Percentiles rank a stretch among this genome's conserved stretches.
Conservation (phyloP, 495 filamentous ascomycete genomes). For the Haplographium delicatum region DNA sequence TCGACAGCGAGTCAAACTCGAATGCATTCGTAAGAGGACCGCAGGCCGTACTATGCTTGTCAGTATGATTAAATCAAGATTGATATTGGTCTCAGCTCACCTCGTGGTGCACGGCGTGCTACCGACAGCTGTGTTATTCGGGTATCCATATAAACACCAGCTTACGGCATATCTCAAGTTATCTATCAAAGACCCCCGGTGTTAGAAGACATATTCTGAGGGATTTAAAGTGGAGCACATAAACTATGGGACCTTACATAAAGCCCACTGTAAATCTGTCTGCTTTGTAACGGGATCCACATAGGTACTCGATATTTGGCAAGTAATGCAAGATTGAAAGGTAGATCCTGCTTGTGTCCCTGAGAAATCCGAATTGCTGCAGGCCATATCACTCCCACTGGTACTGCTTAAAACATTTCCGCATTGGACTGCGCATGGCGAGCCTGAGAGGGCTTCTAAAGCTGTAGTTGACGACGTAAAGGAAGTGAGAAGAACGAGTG, state of each 20-base stretch:
- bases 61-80: background rate
- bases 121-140: conserved; percentile 16
- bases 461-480: conserved; percentile 2
- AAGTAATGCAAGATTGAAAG: conserved; percentile 55
- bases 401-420: conserved; percentile 23
- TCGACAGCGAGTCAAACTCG: conserved; percentile 18
- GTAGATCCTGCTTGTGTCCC: conserved; percentile 36
- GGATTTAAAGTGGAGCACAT: background rate
- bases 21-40: conserved; percentile 13
- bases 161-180: conserved; percentile 39
- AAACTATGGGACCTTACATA: conserved; percentile 43
- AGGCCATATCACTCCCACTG: conserved; percentile 46
- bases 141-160: conserved; percentile 35
- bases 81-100: conserved; percentile 2
- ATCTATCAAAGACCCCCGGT: conserved; percentile 18
- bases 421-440: conserved; percentile 22
- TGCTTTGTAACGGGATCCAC: conserved; percentile 39
- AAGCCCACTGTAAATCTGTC: conserved; percentile 54
- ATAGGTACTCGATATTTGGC: conserved; percentile 51
- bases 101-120: conserved; percentile 20
- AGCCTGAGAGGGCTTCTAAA: conserved; percentile 4
- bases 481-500: conserved; percentile 14
- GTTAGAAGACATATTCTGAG: background rate
- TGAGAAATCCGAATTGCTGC: conserved; percentile 45
- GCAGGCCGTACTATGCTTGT: conserved; percentile 17